Evolutionary conservation across 2,329 filamentous ascomycete species (phyloP), one percentile per base, ranked within the genome.

Genomic region (Drechslerella dactyloides): DNA sequence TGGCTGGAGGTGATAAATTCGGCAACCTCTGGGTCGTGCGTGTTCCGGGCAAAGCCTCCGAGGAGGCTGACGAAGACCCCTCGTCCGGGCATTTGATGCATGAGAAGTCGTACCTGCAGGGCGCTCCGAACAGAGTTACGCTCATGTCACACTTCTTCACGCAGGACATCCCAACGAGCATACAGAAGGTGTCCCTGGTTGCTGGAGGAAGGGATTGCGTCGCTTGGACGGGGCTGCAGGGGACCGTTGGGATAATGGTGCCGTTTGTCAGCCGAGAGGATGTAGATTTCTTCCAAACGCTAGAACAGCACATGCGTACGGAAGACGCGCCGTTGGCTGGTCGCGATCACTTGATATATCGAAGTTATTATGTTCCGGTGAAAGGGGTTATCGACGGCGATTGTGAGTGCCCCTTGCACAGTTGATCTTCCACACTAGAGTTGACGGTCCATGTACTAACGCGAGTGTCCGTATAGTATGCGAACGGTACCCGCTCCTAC

Each of bases 351-450:
- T 83, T 99, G 51, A 96, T 96, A 77, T 99, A 96, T 80, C 86
- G 96, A 74, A 88, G 92, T 74, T 99, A 97, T 81, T 99, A 97
- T 79, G 91, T 91, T 5, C 96, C 94, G 0, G 91, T 96, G 46
- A 99, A 99, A 84, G 93, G 93, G 7, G 88, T 96, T 27, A 96
- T 99, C 77, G 94, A 99, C 80, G 94, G 94, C 27, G 94, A 99
- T 81, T 83, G 75, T 76, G 61, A 75, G 75, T 74, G 11, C 21
- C 24, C 54, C 48, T n/a, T 19, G 40, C 54, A 46, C 33, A n/a
- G 37, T 24, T 8, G 17, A n/a, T 13, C 15, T 17, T 11, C 35
- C 50, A n/a, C 48, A 51, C n/a, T 69, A 13, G 6, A 2, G 7
- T 7, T 37, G 7, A 37, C 7, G 13, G 40, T 44, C 6, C 5